Conservation (phyloP, 371 early-diverging fungal genomes). For the Synchytrium microbalum region DNA sequence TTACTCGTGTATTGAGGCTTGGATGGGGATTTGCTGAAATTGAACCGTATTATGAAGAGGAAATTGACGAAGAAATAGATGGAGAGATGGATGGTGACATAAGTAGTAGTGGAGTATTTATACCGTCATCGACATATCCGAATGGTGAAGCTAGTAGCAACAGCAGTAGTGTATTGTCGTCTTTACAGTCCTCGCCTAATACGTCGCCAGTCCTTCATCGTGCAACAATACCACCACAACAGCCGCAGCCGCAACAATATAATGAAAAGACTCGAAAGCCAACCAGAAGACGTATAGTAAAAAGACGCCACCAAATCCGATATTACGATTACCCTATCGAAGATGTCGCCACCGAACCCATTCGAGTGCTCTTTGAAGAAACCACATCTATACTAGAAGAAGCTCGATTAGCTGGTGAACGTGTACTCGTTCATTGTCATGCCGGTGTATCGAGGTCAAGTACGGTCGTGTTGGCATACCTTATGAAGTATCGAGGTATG, state of each 20-base stretch:
- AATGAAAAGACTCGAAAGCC: not conserved
- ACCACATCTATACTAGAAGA: constrained; percentile 22
- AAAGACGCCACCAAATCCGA: constrained; percentile 6
- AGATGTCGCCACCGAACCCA: constrained; percentile 26
- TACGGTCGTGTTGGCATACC: constrained; percentile 37
- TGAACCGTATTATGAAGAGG: constrained; percentile 2
- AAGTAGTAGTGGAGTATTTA: not conserved
- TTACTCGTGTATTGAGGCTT: constrained; percentile 30
- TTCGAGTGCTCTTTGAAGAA: constrained; percentile 26
- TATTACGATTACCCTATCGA: constrained; percentile 29
- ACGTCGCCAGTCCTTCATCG: too few relatives aligned
- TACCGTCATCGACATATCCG: not conserved
- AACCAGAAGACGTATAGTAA: not conserved
- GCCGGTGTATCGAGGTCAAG: constrained; percentile 38
- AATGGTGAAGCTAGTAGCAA: not conserved
- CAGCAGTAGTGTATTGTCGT: not conserved
- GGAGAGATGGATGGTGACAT: not conserved
- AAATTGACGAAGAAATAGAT: not conserved
- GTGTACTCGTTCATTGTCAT: constrained; percentile 35
- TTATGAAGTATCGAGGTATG: constrained; percentile 24
- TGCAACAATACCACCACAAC: not conserved
- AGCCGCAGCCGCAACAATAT: too few relatives aligned
- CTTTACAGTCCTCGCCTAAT: too few relatives aligned
- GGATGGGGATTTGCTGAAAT: constrained; percentile 29
- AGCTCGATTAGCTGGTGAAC: constrained; percentile 14